A percentile compares a stretch with the other conserved stretches of the same genome.
phyloP scores from a whole-genome alignment of 495 filamentous ascomycete species.

The Neurospora sp. region DNA sequence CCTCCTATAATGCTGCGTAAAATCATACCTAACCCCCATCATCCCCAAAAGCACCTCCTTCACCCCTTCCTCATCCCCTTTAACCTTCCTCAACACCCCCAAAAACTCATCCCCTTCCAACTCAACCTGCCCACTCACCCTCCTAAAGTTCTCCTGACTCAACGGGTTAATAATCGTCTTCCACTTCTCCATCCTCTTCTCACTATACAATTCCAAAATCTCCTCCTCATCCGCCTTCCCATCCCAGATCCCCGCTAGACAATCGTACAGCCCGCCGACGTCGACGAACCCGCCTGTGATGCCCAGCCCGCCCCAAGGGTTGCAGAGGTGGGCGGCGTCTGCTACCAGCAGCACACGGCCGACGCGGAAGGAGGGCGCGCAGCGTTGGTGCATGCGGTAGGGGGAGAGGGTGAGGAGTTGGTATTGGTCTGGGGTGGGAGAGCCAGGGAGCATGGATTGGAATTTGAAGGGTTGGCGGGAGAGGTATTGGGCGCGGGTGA shows the following conservation, averaged over 20 bases:
- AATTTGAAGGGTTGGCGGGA: slow-evolving; percentile 38
- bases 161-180: slow-evolving; percentile 45
- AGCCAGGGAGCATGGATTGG: slow-evolving; percentile 41
- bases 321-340: slow-evolving; percentile 50
- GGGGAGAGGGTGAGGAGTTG: slow-evolving; percentile 36
- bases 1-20: slow-evolving; percentile 30
- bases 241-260: slow-evolving; percentile 45
- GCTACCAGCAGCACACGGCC: slow-evolving; percentile 48
- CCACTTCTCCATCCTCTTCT: slow-evolving; percentile 47
- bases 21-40: slow-evolving; percentile 30
- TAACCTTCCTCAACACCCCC: slow-evolving; percentile 25
- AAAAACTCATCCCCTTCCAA: slow-evolving; percentile 30
- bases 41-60: slow-evolving; percentile 20
- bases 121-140: slow-evolving; percentile 25
- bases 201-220: slow-evolving; percentile 48
- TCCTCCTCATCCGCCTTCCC: slow-evolving; percentile 37
- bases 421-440: slow-evolving; percentile 43
- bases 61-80: slow-evolving; percentile 18
- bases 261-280: slow-evolving; percentile 48
- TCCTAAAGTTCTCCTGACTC: slow-evolving; percentile 41
- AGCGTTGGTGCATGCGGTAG: slow-evolving; percentile 48
- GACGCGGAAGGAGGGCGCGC: slow-evolving; percentile 44
- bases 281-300: slow-evolving; percentile 54
- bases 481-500: slow-evolving; percentile 36
- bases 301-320: slow-evolving; percentile 49